Evolutionary conservation across 306 rosid species (phyloP).

Genomic region (Biancaea sappan): DNA sequence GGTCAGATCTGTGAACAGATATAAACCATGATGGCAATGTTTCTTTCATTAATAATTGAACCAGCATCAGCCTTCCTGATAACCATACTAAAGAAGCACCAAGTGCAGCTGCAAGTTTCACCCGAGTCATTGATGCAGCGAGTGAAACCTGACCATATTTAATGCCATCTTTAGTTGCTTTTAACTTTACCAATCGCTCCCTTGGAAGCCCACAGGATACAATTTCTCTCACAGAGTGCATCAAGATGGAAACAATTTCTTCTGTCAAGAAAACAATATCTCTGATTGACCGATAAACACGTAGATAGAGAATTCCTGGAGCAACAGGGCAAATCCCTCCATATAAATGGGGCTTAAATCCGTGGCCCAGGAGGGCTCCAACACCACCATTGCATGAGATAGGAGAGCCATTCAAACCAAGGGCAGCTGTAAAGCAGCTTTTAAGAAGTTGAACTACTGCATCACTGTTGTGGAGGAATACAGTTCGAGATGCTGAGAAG

Average conservation of each 20-base stretch:
- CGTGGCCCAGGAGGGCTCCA: constrained; percentile 94
- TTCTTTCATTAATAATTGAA: constrained; percentile 81
- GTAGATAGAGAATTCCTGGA: constrained; percentile 91
- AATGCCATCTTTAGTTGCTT: constrained; percentile 48
- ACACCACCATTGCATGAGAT: constrained; percentile 75
- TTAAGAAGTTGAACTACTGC: constrained; percentile 82
- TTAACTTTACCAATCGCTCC: constrained; percentile 50
- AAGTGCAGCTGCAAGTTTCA: constrained; percentile 89
- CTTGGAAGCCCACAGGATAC: constrained; percentile 52
- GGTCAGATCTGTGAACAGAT: constrained; percentile 67
- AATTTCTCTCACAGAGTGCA: constrained; percentile 76
- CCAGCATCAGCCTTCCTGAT: constrained; percentile 77
- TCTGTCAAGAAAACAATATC: constrained; percentile 72
- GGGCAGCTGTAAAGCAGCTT: constrained; percentile 94
- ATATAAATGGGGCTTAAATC: constrained; percentile 71
- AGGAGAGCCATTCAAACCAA: constrained; percentile 69
- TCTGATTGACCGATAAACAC: constrained; percentile 67
- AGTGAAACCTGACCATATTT: constrained; percentile 71
- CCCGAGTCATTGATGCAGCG: constrained; percentile 69
- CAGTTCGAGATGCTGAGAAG: constrained; percentile 90
- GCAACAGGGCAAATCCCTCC: constrained; percentile 89
- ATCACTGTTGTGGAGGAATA: constrained; percentile 82
- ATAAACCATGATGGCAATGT: constrained; percentile 94
- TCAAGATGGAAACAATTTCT: constrained; percentile 76
- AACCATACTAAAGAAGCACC: constrained; percentile 90